phyloP scores from a whole-genome alignment of 1,139 yeast species.

The Saccharomycopsis crataegensis region DNA sequence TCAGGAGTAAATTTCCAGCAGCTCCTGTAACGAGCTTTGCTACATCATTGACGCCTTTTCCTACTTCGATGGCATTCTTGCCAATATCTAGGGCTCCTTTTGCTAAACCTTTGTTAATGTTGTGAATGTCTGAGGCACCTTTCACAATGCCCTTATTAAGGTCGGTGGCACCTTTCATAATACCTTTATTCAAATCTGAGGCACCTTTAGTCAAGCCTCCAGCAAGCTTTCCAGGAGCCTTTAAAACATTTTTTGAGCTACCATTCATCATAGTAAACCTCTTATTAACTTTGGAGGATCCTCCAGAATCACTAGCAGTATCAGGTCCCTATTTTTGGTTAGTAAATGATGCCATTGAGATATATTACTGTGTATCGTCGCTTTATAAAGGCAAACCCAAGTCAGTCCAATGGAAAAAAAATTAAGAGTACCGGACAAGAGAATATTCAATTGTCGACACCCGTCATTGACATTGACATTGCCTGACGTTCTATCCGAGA shows the following conservation, averaged over 20 bases:
- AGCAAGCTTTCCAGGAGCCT: not conserved
- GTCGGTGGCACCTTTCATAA: conserved; percentile 10
- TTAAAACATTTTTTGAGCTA: not conserved
- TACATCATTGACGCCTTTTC: not conserved
- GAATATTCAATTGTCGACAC: too few species aligned
- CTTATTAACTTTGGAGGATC: not conserved
- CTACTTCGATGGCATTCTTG: not conserved
- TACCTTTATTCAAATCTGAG: conserved; percentile 11
- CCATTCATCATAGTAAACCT: not conserved
- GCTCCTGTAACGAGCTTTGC: not conserved
- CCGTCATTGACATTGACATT: too few species aligned
- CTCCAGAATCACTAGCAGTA: too few species aligned
- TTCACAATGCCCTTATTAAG: conserved; percentile 1
- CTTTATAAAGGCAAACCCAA: too few species aligned
- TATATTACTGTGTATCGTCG: too few species aligned
- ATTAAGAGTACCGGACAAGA: too few species aligned
- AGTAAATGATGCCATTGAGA: too few species aligned
- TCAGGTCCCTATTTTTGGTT: too few species aligned
- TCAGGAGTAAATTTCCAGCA: not conserved
- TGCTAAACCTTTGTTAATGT: not conserved
- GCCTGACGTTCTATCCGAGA: too few species aligned
- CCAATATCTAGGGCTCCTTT: not conserved
- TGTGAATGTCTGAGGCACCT: not conserved
- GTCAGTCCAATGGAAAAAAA: too few species aligned
- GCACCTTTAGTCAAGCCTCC: conserved; percentile 7